Base-by-base conservation (phyloP, 2,329 filamentous ascomycete genomes). In the Clathrospora elynae region DNA sequence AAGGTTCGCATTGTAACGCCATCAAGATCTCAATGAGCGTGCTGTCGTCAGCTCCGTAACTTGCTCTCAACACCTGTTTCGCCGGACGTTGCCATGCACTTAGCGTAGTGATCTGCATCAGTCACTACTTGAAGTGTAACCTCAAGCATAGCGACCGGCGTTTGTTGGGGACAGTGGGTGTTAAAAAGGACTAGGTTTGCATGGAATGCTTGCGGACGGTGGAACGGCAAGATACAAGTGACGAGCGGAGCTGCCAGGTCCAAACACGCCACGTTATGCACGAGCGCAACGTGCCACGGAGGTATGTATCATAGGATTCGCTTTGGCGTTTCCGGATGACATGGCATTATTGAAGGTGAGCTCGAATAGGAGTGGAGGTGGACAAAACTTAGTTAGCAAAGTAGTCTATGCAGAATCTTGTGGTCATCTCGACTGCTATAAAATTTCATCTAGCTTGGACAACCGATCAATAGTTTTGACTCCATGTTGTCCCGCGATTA, bases 141-240 rank as follows among this genome's bases (percentile, higher is more conserved):
- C 42, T 48, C 44, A 59, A 57, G 65, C 64, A 70, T 70, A 70
- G 66, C 65, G 66, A 67, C 48, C 38, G 67, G 67, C 65, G 65
- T 70, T 70, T 50, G 46, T 40, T 46, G 51, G 54, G 47, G 53
- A 53, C 49, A 35, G 47, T 35, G 41, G 54, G 59, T 55, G 53
- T 57, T 41, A 30, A 52, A 49, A 49, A 49, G 29, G 28, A 34
- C 28, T 32, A 46, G 35, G 39, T 16, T 37, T 13, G 31, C 22
- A 24, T 28, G 25, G 30, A 24, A 20, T 8, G 18, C 13, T 31
- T 34, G 39, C 13, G 13, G 31, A 26, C 16, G 20, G 35, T 36
- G 22, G 16, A 48, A 14, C 14, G 17, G 40, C 35, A 38, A 18
- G 9, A 35, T 18, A 42, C 19, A 37, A 38, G 30, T 34, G 22